These are phyloP conservation scores for Picea glauca DNA, from an alignment of 75 land plant species.

Conservation along the genomic window DNA sequence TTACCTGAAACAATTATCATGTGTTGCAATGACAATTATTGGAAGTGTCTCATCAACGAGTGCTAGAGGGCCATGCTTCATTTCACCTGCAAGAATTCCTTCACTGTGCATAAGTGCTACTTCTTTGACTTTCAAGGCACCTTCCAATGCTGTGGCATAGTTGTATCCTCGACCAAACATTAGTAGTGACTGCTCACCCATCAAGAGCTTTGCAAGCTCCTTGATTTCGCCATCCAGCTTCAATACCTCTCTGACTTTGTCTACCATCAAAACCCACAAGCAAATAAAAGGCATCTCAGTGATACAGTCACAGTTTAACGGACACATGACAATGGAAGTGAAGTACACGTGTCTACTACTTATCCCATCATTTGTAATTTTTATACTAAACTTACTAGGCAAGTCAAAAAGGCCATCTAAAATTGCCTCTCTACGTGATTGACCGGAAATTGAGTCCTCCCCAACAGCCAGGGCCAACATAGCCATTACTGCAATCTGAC, in stretches of 20 bases:
- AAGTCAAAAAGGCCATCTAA: constrained; percentile 72
- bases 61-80: constrained; percentile 98
- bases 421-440: constrained; percentile 67
- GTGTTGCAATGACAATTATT: constrained; percentile 89
- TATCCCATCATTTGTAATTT: neutral
- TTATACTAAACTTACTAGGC: constrained; percentile 62
- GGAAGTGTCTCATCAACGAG: constrained; percentile 94
- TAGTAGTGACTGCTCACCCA: constrained; percentile 83
- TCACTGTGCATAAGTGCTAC: constrained; percentile 98
- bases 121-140: constrained; percentile 97
- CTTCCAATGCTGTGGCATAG: constrained; percentile 96
- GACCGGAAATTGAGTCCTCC: constrained; percentile 76
- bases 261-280: constrained; percentile 26
- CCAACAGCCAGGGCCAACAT: constrained; percentile 95
- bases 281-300: neutral
- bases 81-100: constrained; percentile 98
- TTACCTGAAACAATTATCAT: constrained; percentile 86
- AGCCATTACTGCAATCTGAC: constrained; percentile 94
- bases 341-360: neutral
- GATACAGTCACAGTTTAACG: neutral
- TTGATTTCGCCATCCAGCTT: constrained; percentile 91
- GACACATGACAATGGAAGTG: neutral
- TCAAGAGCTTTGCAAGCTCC: constrained; percentile 76
- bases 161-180: constrained; percentile 97
- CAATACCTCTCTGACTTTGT: constrained; percentile 77